phyloP scores from a whole-genome alignment of 176 grass and related monocot genomes.

The Cymbopogon citratus region DNA sequence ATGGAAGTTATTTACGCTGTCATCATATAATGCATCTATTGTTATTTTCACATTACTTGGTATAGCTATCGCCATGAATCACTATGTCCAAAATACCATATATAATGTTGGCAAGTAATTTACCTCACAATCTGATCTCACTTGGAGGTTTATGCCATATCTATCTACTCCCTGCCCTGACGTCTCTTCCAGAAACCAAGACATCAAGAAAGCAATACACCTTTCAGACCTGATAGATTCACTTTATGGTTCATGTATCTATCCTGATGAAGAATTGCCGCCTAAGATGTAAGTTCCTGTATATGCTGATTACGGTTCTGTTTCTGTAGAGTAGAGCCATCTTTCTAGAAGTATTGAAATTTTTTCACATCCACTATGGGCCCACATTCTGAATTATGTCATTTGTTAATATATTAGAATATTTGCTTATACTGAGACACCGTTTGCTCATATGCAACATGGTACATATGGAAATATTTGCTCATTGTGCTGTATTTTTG shows the following conservation, averaged over 20 bases:
- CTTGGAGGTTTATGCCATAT: slow-evolving; percentile 67
- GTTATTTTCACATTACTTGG: slow-evolving; percentile 20
- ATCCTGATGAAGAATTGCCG: slow-evolving; percentile 58
- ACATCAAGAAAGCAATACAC: slow-evolving; percentile 17
- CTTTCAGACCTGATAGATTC: slow-evolving; percentile 35
- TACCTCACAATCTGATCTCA: slow-evolving; percentile 8
- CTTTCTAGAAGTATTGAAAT: slow-evolving; percentile 18
- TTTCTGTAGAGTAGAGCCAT: slow-evolving; percentile 33
- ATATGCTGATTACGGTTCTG: slow-evolving; percentile 27
- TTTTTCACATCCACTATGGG: neutral
- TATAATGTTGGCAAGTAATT: slow-evolving; percentile 1
- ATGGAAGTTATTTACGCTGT: slow-evolving; percentile 41
- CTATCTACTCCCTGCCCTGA: slow-evolving; percentile 64
- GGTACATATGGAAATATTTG: no score
- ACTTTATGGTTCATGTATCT: neutral
- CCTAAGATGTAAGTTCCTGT: slow-evolving; percentile 7
- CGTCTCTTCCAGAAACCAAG: slow-evolving; percentile 45
- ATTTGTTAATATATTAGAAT: neutral
- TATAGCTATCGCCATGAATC: neutral
- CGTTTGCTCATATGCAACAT: neutral
- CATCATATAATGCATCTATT: neutral
- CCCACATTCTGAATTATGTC: neutral
- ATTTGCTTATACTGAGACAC: neutral
- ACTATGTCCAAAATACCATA: slow-evolving; percentile 16
- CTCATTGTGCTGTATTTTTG: neutral